A percentile compares a stretch with the other conserved stretches of the same genome.
Evolutionary conservation across 2,329 filamentous ascomycete species (phyloP).

Genomic region (Hypomyces perniciosus): DNA sequence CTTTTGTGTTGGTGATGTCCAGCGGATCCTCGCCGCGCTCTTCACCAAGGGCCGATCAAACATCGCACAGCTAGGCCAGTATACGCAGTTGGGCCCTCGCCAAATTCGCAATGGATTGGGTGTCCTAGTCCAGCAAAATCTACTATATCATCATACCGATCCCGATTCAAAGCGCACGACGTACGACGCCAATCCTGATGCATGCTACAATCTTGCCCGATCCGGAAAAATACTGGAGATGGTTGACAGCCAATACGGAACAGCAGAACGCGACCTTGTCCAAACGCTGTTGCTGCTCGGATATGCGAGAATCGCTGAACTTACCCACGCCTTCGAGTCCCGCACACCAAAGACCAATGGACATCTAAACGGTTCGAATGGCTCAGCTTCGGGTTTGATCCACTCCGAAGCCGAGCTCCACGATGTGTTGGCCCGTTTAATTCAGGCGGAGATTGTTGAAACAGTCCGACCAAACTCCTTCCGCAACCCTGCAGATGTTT

Average conservation of each 20-base stretch:
- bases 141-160: constrained; percentile 68
- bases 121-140: constrained; percentile 81
- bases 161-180: constrained; percentile 57
- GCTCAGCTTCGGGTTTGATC: constrained; percentile 29
- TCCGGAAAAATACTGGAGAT: constrained; percentile 75
- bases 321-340: constrained; percentile 56
- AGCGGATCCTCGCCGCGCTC: constrained; percentile 82
- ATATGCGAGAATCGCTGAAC: constrained; percentile 65
- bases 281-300: constrained; percentile 71
- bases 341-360: constrained; percentile 31
- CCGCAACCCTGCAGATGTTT: constrained; percentile 54
- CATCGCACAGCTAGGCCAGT: constrained; percentile 60
- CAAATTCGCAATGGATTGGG: constrained; percentile 77
- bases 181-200: constrained; percentile 78
- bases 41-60: constrained; percentile 72
- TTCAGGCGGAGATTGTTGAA: constrained; percentile 62
- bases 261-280: constrained; percentile 67
- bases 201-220: constrained; percentile 77
- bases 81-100: constrained; percentile 66
- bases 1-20: constrained; percentile 16
- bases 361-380: constrained; percentile 16
- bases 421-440: constrained; percentile 45
- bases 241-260: constrained; percentile 67
- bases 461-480: constrained; percentile 54
- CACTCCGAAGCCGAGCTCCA: constrained; percentile 44